These are phyloP conservation scores for Camelina laxa DNA, from an alignment of 345 rosid species.

Conservation along the genomic window DNA sequence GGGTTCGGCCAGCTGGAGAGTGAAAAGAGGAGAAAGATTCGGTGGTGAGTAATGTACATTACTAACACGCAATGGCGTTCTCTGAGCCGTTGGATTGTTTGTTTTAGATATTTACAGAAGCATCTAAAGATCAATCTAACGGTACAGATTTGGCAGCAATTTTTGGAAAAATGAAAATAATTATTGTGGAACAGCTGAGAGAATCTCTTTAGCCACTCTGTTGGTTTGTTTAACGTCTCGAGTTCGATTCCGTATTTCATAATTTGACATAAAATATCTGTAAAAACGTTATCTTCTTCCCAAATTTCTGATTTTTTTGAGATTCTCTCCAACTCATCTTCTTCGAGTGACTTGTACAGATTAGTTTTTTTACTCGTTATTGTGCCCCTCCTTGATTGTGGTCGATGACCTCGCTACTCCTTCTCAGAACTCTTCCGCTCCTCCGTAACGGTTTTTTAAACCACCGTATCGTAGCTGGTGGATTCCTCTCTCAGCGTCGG, in stretches of 20 bases:
- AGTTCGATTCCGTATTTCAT: background rate
- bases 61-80: background rate
- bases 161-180: background rate
- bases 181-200: background rate
- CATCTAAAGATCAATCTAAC: constrained; percentile 45
- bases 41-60: constrained; percentile 33
- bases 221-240: background rate
- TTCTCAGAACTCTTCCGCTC: constrained; percentile 63
- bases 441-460: constrained; percentile 46
- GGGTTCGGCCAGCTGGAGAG: constrained; percentile 45
- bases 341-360: constrained; percentile 12
- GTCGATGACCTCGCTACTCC: constrained; percentile 54
- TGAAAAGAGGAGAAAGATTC: constrained; percentile 41
- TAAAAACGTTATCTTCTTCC: constrained; percentile 35
- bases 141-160: constrained; percentile 10
- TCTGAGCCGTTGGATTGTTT: constrained; percentile 32
- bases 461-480: constrained; percentile 41
- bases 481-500: constrained; percentile 44
- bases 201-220: background rate
- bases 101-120: constrained; percentile 42
- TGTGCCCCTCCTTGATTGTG: constrained; percentile 11
- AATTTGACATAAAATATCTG: background rate
- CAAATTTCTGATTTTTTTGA: background rate
- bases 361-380: background rate
- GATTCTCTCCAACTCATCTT: background rate